These are phyloP conservation scores for Arachis stenosperma DNA, from an alignment of 306 rosid species.

Conservation along the genomic window DNA sequence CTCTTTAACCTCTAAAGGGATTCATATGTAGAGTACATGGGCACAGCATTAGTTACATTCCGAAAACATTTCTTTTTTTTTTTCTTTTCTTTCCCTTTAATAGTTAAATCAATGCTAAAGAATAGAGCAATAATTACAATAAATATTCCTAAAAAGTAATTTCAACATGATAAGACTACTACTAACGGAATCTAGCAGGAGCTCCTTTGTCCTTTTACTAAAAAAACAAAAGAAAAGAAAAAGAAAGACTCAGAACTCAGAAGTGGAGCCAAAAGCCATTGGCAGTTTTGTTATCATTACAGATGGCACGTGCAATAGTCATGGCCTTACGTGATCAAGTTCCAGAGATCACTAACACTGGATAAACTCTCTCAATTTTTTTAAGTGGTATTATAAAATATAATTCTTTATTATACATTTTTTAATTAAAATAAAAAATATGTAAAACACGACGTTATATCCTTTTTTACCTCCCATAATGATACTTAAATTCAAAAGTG, in stretches of 20 bases:
- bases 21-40: not conserved
- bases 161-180: not conserved
- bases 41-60: not conserved
- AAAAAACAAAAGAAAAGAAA: too few species aligned
- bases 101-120: too few species aligned
- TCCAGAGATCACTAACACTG: conserved; percentile 2
- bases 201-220: not conserved
- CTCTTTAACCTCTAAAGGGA: not conserved
- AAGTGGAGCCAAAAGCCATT: conserved; percentile 36
- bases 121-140: too few species aligned
- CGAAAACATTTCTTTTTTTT: too few species aligned
- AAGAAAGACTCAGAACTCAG: not conserved
- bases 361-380: too few species aligned
- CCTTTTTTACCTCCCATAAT: too few species aligned
- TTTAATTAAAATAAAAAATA: not conserved
- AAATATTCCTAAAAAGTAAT: too few species aligned
- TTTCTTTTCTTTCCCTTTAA: too few species aligned
- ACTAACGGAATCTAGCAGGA: conserved; percentile 7
- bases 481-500: too few species aligned
- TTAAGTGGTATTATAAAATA: too few species aligned
- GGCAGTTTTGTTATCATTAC: conserved; percentile 35
- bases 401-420: not conserved
- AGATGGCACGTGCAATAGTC: conserved; percentile 42
- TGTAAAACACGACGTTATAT: too few species aligned
- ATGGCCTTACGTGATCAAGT: conserved; percentile 24